Evolutionary conservation across 768 basidiomycete species (phyloP).

Genomic region (Lentinula aciculospora): DNA sequence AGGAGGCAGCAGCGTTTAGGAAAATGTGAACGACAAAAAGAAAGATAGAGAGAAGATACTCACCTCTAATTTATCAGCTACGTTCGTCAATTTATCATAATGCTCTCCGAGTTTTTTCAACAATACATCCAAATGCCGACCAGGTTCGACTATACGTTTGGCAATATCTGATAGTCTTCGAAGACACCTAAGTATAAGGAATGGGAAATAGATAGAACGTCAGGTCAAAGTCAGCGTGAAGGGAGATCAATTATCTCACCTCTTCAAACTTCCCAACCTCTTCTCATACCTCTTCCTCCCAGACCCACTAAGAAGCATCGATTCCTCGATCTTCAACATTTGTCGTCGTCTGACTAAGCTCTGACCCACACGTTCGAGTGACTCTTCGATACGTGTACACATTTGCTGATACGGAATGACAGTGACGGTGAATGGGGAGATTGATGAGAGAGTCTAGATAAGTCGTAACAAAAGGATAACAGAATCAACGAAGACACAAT

Average conservation of each 20-base stretch:
- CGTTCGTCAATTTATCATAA: background rate
- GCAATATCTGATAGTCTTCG: slow-evolving; percentile 3
- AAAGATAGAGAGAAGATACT: background rate
- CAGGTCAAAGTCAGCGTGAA: background rate
- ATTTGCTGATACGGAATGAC: background rate
- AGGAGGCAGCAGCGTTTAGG: background rate
- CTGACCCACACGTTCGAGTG: background rate
- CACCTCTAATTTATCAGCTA: slow-evolving; percentile 5
- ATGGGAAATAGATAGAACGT: too few species aligned
- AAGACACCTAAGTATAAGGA: slow-evolving; percentile 1
- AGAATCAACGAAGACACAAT: background rate
- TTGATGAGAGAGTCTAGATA: background rate
- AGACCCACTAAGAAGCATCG: background rate
- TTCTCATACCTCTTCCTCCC: background rate
- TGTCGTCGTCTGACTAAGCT: background rate
- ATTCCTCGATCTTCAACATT: background rate
- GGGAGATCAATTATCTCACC: background rate
- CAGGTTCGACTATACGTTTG: background rate
- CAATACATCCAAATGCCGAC: background rate
- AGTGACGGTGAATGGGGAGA: background rate
- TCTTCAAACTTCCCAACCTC: background rate
- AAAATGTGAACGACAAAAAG: background rate
- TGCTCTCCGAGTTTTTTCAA: slow-evolving; percentile 1
- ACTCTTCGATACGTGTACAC: background rate
- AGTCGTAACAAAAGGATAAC: too few species aligned